Base-by-base conservation (phyloP, 345 rosid genomes). In the Raphanus sativus region DNA sequence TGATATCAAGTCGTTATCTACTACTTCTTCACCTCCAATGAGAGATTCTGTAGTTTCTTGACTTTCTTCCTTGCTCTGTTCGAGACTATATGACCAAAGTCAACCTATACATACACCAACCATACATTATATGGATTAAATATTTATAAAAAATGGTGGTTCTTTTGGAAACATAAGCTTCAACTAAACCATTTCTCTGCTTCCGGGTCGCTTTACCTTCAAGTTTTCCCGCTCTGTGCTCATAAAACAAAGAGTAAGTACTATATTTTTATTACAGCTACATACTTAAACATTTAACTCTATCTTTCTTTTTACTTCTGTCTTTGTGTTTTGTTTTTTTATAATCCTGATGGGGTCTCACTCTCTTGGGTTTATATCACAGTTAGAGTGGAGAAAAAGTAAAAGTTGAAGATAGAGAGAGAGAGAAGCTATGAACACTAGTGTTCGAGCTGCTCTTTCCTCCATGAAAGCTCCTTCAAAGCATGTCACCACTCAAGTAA, bases 391-490 rank as follows among this genome's bases (percentile, higher is more conserved):
- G 38, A 69, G 71, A 69, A 61, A 79, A 68, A 79, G 70, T 61
- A 68, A 74, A 69, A 34, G 67, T 17, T 54, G 71, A 65, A 75
- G 74, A 55, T 1, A 55, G 60, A 55, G 26, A 55, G 58, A 75
- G 16, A 67, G 78, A 38, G 56, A 82, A 84, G 84, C 73, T 50
- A 89, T 89, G 97, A 91, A 86, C 85, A 82, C 89, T 8, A 87
- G 91, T 86, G 88, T 84, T 76, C 90, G 91, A 77, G 83, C 85
- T 56, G 82, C 87, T 84, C 83, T 84, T 85, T 90, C 81, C 69
- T 83, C 91, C 80, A 86, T 87, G 86, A 86, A 86, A 86, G 78
- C 95, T 85, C 85, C 96, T 75, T 77, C 80, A 78, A 84, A 80
- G 83, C 83, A 79, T 70, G 83, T 82, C 59, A 84, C 72, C 16